Conservation (phyloP, 164 flowering plant species). For the Vitis riparia region DNA sequence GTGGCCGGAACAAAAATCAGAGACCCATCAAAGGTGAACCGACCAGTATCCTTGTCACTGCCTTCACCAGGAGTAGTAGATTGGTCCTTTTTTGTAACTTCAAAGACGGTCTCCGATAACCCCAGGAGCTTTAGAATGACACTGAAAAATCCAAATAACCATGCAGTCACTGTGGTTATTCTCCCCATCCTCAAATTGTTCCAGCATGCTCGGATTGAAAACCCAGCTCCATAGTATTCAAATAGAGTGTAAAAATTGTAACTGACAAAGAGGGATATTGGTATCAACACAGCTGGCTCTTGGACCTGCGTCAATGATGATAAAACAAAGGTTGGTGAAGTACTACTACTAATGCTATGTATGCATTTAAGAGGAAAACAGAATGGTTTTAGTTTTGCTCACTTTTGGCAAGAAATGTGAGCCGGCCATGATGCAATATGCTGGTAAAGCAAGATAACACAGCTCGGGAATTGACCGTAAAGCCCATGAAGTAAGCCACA, state of each 20-base stretch:
- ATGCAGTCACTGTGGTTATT: constrained; percentile 31
- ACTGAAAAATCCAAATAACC: constrained; percentile 37
- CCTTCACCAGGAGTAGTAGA: neutral
- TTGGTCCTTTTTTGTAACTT: constrained; percentile 45
- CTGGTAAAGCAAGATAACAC: constrained; percentile 48
- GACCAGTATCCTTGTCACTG: constrained; percentile 10
- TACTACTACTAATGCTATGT: too few species aligned
- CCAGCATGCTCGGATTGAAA: constrained; percentile 53
- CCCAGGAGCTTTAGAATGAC: constrained; percentile 41
- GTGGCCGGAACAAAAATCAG: constrained; percentile 44
- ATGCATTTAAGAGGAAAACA: too few species aligned
- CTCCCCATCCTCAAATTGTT: constrained; percentile 39
- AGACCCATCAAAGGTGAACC: constrained; percentile 50
- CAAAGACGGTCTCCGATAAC: constrained; percentile 43
- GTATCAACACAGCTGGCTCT: too few species aligned
- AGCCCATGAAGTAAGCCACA: constrained; percentile 28
- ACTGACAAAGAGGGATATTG: constrained; percentile 19
- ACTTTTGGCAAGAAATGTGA: constrained; percentile 59
- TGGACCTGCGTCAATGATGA: too few species aligned
- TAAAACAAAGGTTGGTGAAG: too few species aligned
- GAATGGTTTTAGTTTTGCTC: neutral
- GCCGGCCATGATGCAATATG: constrained; percentile 52
- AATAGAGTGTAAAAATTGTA: constrained; percentile 29
- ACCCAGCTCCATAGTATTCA: constrained; percentile 32
- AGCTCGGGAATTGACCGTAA: constrained; percentile 47